Base-by-base conservation (phyloP, 2,329 filamentous ascomycete species). In the Orbilia oligospora region DNA sequence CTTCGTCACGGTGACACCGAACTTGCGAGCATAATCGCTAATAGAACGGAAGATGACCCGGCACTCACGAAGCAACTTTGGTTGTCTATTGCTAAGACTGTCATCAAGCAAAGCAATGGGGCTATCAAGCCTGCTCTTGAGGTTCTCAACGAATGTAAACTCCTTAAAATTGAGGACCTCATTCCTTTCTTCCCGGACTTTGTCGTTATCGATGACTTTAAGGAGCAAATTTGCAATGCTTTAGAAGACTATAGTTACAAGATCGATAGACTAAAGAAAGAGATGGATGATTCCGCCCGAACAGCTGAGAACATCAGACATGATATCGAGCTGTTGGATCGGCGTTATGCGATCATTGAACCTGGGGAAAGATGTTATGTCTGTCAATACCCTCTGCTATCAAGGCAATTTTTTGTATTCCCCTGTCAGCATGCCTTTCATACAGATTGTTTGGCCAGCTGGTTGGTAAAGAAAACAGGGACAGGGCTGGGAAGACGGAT, bases 141-240 rank as follows among this genome's bases (percentile, higher is more conserved):
- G 79, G 97, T 99, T 83, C 88, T 98, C 12, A 93, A 93, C 81
- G 91, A 93, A 9, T 97, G 95, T 84, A 94, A 97, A 78, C 88
- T 98, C 12, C 89, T 99, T 61, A 91, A 92, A 80, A 99, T 99
- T 80, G 96, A 99, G 85, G 96, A 99, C 83, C 86, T 99, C 33
- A 98, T 99, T 48, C 96, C 96, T 0, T 97, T 99, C 87, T 99
- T 99, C 85, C 96, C 96, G 0, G 96, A 99, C 84, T 99, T 99
- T 83, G 94, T 98, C 24, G 92, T 98, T 65, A 98, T 99, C 80
- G 96, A 99, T 83, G 96, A 98, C 84, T 99, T 99, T 88, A 97
- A 98, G 83, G 94, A 98, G 80, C 96, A 99, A 84, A 98, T 99
- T 44, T 99, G 96, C 85, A 88, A 90, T 0, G 96, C 97, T 0